Percentiles rank a stretch among this genome's conserved stretches.
Conservation (phyloP, 805 yeast species). For the Saccharomycopsis sp. region DNA sequence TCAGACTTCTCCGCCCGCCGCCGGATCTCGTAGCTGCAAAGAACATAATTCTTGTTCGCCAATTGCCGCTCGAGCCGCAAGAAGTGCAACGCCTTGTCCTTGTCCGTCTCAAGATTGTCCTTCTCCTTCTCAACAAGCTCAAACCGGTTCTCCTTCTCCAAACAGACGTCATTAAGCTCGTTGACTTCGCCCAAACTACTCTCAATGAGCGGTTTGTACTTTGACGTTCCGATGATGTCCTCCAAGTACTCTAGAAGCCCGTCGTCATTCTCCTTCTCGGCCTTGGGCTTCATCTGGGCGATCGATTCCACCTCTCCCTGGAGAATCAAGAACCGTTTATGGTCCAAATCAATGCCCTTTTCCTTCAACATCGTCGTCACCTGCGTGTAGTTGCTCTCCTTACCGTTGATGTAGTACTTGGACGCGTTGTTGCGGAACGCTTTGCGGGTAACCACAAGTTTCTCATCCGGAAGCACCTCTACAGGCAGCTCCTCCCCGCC, state of each 20-base stretch:
- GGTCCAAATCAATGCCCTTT: constrained; percentile 90
- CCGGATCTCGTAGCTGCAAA: constrained; percentile 46
- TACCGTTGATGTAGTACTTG: constrained; percentile 67
- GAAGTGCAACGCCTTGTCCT: constrained; percentile 62
- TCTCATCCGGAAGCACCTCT: constrained; percentile 42
- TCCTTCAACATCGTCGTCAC: constrained; percentile 69
- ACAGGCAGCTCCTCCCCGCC: constrained; percentile 34
- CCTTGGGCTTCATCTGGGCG: constrained; percentile 98
- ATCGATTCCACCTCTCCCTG: constrained; percentile 99
- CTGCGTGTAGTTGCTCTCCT: constrained; percentile 63
- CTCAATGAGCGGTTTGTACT: constrained; percentile 73
- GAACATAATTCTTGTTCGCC: constrained; percentile 44
- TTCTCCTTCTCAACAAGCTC: constrained; percentile 76
- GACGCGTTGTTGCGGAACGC: constrained; percentile 75
- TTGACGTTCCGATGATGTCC: constrained; percentile 92
- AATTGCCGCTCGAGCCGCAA: constrained; percentile 59
- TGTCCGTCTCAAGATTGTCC: constrained; percentile 50
- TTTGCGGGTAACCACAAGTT: constrained; percentile 67
- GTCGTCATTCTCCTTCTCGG: constrained; percentile 86
- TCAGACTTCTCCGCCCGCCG: constrained; percentile 37
- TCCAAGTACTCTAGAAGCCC: constrained; percentile 91
- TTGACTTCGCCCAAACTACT: constrained; percentile 54
- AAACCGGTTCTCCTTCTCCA: constrained; percentile 74
- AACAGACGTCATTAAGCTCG: constrained; percentile 68
- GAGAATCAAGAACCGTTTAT: constrained; percentile 85